Conservation (phyloP, 495 filamentous ascomycete species). For the Rusavskia elegans region DNA sequence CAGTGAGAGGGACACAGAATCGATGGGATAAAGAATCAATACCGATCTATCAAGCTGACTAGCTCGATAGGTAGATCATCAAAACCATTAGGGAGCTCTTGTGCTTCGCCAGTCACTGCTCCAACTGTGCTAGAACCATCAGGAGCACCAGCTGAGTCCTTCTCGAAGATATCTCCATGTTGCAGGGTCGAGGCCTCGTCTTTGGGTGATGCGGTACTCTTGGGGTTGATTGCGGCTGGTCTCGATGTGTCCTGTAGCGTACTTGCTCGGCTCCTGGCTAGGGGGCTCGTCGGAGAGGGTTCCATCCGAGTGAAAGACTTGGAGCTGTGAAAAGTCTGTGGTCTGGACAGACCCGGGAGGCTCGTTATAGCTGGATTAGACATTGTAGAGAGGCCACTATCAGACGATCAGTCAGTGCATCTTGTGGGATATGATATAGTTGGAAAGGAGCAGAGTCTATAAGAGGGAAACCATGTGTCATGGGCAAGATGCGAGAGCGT, state of each 20-base stretch:
- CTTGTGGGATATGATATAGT: not conserved
- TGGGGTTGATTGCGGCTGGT: conserved; percentile 23
- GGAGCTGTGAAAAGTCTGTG: conserved; percentile 4
- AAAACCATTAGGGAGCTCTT: conserved; percentile 28
- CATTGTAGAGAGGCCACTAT: not conserved
- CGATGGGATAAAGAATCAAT: conserved; percentile 9
- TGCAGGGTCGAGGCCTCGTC: conserved; percentile 7
- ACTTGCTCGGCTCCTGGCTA: conserved; percentile 39
- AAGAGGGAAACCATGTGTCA: not conserved
- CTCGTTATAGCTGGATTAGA: not conserved
- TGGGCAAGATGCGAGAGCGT: not conserved
- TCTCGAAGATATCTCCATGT: conserved; percentile 23
- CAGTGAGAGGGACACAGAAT: not conserved
- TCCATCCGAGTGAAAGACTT: conserved; percentile 23
- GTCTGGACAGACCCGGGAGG: not conserved
- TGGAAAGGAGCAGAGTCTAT: not conserved
- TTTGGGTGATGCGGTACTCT: conserved; percentile 8
- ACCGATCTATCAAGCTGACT: conserved; percentile 77
- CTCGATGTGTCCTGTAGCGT: conserved; percentile 41
- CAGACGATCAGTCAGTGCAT: not conserved
- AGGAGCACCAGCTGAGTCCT: conserved; percentile 7
- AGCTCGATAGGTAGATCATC: conserved; percentile 87
- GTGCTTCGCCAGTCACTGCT: conserved; percentile 11
- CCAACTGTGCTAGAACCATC: conserved; percentile 4
- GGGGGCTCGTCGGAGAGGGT: conserved; percentile 30